phyloP scores from a whole-genome alignment of 169 alveolate species.

The Plasmodium blacklocki region DNA sequence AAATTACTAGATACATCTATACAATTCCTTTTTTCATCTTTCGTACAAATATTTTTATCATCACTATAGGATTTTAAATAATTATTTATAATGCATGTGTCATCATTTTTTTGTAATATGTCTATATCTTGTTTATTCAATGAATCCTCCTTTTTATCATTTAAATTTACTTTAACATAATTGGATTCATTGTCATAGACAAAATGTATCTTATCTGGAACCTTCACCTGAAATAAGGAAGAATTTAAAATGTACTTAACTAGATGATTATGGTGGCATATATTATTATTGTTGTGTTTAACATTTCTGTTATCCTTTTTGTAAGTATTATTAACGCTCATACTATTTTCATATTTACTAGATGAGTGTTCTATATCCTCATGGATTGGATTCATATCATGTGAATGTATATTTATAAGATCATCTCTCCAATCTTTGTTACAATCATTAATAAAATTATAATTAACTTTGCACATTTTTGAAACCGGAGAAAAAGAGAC shows the following conservation, averaged over 20 bases:
- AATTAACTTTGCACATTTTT: conserved; percentile 10
- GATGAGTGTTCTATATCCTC: not conserved
- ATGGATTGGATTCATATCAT: not conserved
- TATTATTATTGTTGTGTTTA: not conserved
- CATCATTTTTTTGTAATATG: too few relatives aligned
- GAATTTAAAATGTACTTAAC: conserved; percentile 63
- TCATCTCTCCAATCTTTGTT: not conserved
- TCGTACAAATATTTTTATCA: too few relatives aligned
- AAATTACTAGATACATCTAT: too few relatives aligned
- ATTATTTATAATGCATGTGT: too few relatives aligned
- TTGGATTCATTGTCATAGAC: too few relatives aligned
- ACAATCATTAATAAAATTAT: not conserved
- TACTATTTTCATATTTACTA: not conserved
- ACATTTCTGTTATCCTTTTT: not conserved
- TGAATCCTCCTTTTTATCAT: too few relatives aligned
- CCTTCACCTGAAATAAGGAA: conserved; percentile 32
- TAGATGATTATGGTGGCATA: not conserved
- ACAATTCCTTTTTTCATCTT: too few relatives aligned
- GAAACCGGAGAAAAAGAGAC: not conserved
- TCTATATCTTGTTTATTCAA: too few relatives aligned
- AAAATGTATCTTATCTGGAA: conserved; percentile 6
- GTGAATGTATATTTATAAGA: not conserved
- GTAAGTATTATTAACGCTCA: not conserved
- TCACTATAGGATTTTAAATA: too few relatives aligned
- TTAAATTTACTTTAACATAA: too few relatives aligned